Evolutionary conservation across 2,329 filamentous ascomycete genomes (phyloP), one percentile per base, ranked within the genome.

Genomic region (Cercospora sp.): DNA sequence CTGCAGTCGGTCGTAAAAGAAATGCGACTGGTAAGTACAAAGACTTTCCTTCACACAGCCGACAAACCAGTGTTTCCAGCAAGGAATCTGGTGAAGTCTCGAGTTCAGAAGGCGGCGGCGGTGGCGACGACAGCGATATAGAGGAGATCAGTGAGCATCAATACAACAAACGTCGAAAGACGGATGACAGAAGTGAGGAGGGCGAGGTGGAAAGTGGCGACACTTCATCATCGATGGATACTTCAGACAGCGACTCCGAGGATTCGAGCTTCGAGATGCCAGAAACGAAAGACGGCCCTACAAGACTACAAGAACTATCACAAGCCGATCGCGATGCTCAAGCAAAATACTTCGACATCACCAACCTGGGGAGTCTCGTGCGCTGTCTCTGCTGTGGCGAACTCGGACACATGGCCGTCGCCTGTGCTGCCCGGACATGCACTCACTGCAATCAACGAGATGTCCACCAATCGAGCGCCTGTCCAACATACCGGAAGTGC

Each of bases 341-440:
- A 55, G 5, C 7, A n/a, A 53, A 42, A 30, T 68, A 68, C 40
- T 68, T 68, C 67, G 31, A 63, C 23, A 23, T 64, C n/a, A 66
- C 59, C 23, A 20, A 30, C 28, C 30, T 45, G 13, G 30, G 57
- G 16, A 53, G 61, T 31, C 40, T 59, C n/a, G 63, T 68, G 36
- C 63, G 53, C 60, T 70, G 68, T 53, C 59, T 71, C 20, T 71
- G 61, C 53, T 71, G 69, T 48, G 69, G 64, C 53, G 55, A 31
- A 26, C 60, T 59, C 33, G 69, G 69, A 12, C 69, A 71, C 59
- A 63, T 64, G 42, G 58, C 58, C 28, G 16, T 48, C n/a, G 5
- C 33, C 20, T 71, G 69, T 33, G 58, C 61, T 12, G 40, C 45
- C 13, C 53, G 65, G 8, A 67, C 45, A 31, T 71, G 69, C 63